Evolutionary conservation across 441 rosid genomes (phyloP).

Genomic region (Gossypium gossypioides): DNA sequence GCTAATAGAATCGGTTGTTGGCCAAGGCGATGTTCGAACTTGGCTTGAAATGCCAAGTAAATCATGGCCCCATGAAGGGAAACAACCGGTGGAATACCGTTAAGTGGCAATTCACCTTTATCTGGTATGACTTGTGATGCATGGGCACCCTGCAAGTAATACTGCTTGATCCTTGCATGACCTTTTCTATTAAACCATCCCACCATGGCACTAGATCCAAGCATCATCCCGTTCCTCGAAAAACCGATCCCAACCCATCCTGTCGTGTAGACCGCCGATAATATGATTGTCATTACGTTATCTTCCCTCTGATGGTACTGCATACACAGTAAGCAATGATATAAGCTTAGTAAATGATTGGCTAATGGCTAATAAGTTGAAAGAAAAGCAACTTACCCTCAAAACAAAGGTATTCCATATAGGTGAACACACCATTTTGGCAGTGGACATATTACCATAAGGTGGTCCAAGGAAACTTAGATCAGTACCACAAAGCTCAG

Average conservation of each 20-base stretch:
- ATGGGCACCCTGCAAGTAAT: constrained; percentile 53
- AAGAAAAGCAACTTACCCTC: constrained; percentile 41
- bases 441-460: constrained; percentile 50
- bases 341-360: background rate
- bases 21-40: constrained; percentile 34
- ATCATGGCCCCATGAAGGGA: constrained; percentile 68
- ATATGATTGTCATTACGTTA: constrained; percentile 51
- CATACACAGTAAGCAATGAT: constrained; percentile 3
- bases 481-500: constrained; percentile 50
- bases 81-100: constrained; percentile 60
- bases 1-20: constrained; percentile 66
- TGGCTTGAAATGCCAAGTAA: constrained; percentile 68
- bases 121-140: constrained; percentile 54
- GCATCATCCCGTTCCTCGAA: constrained; percentile 78
- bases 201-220: constrained; percentile 81
- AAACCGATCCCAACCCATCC: constrained; percentile 96
- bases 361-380: background rate
- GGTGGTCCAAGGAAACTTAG: constrained; percentile 73
- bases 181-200: constrained; percentile 83
- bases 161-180: constrained; percentile 63
- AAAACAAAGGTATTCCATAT: constrained; percentile 71
- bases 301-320: constrained; percentile 66
- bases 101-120: constrained; percentile 68
- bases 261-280: constrained; percentile 65
- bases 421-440: constrained; percentile 55